Base-by-base conservation (phyloP, 768 basidiomycete genomes). In the Boletus vermiculosoides region DNA sequence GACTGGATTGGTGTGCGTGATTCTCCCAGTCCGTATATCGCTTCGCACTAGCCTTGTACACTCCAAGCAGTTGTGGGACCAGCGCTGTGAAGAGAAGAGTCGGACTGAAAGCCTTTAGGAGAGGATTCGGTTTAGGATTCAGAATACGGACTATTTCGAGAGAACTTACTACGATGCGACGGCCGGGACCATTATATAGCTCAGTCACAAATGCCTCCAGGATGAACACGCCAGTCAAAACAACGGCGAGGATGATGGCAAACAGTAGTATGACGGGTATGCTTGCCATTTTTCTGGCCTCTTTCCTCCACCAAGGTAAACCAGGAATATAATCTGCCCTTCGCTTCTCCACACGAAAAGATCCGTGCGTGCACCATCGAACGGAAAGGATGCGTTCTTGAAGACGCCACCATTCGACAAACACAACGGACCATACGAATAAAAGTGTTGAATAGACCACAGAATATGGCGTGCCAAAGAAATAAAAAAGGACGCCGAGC, bases 321-420 rank as follows among this genome's bases (percentile, higher is more conserved):
- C 80, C 79, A 3, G 77, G 76, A 33, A 73, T 70, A 66, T 84
- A 83, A 45, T 84, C 81, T 1, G 82, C 82, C 23, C 89, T 82
- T 16, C 83, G 81, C 58, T 83, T 85, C 67, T 94, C 92, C 8
- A 91, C 90, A 31, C 80, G 82, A 71, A 86, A 84, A 0, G 88
- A 85, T 22, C 89, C 90, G 28, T 83, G 83, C 0, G 89, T 91
- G 5, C 90, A 88, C 79, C 92, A 95, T 31, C 85, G 80, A 46
- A 94, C 81, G 2, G 92, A 84, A n/a, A 96, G 76, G 40, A 87
- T 84, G 18, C 88, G 84, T 72, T 98, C 92, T 56, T 83, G 83
- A 37, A 97, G 81, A 30, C 90, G 82, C 96, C 96, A 99, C 78
- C 86, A 88, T 71, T 98, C 94, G 58, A 95, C 88, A 65, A 95